Conservation (phyloP, 257 asterid genomes). For the Knoxia roxburghii region DNA sequence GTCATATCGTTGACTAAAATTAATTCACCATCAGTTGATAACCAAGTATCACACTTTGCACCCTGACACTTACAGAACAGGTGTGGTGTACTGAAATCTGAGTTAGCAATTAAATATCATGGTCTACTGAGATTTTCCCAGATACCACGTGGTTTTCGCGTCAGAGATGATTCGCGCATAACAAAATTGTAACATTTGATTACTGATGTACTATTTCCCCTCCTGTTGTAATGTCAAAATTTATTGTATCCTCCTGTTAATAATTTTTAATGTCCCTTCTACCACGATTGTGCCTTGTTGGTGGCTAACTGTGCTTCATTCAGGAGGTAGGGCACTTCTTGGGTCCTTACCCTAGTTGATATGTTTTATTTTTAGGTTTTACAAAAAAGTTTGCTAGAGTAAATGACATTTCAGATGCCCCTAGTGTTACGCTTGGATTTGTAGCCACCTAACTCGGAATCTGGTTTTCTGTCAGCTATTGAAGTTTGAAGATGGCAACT, state of each 20-base stretch:
- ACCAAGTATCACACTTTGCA: not conserved
- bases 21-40: not conserved
- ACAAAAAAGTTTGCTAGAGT: not conserved
- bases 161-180: not conserved
- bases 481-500: constrained; percentile 28
- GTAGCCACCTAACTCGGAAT: not conserved
- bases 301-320: not conserved
- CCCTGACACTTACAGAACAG: not conserved
- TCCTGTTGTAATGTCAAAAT: not conserved
- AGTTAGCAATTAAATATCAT: not conserved
- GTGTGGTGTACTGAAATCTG: not conserved
- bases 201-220: not conserved
- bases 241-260: too few species aligned
- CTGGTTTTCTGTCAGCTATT: constrained; percentile 12
- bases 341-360: not conserved
- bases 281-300: not conserved
- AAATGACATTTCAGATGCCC: not conserved
- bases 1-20: not conserved
- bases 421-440: not conserved
- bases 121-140: not conserved
- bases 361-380: too few species aligned
- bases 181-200: not conserved
- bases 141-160: not conserved
- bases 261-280: not conserved
- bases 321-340: too few species aligned